These are phyloP conservation scores for Phanerochaete sordida DNA, from an alignment of 768 basidiomycete species.

Conservation along the genomic window DNA sequence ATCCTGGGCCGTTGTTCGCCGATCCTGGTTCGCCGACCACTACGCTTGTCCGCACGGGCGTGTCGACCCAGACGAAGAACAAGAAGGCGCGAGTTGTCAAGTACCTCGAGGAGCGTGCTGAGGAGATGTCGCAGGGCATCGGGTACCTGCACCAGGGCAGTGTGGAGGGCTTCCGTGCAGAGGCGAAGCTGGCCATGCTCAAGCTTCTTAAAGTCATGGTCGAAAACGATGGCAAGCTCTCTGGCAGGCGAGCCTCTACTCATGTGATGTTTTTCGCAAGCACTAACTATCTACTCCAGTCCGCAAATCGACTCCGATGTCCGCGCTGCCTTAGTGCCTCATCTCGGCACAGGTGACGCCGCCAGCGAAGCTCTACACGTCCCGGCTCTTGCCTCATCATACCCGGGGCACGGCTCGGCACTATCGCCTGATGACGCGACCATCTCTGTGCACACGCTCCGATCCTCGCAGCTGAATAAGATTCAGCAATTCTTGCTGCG, in stretches of 20 bases:
- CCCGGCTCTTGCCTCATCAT: constrained; percentile 16
- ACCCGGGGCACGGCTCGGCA: constrained; percentile 17
- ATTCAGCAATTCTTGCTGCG: constrained; percentile 77
- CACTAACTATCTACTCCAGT: constrained; percentile 29
- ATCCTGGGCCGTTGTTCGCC: constrained; percentile 85
- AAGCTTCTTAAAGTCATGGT: constrained; percentile 77
- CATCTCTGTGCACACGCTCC: constrained; percentile 56
- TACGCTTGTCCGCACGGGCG: constrained; percentile 63
- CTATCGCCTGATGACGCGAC: constrained; percentile 35
- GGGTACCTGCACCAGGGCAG: constrained; percentile 59
- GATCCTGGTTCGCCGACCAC: constrained; percentile 66
- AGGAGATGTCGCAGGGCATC: constrained; percentile 75
- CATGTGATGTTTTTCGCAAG: background rate
- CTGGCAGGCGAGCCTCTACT: constrained; percentile 67
- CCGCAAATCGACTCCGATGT: constrained; percentile 71
- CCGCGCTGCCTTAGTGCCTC: constrained; percentile 67
- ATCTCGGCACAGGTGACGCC: constrained; percentile 29
- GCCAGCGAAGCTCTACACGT: constrained; percentile 11
- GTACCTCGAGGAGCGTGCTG: constrained; percentile 72
- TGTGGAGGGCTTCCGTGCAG: constrained; percentile 53
- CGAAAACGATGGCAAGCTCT: constrained; percentile 83
- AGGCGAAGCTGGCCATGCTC: constrained; percentile 74
- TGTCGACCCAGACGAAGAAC: constrained; percentile 62
- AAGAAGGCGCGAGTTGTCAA: constrained; percentile 78
- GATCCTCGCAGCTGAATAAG: constrained; percentile 63